Base-by-base conservation (phyloP, 495 filamentous ascomycete genomes). In the Cladorrhinum samala region DNA sequence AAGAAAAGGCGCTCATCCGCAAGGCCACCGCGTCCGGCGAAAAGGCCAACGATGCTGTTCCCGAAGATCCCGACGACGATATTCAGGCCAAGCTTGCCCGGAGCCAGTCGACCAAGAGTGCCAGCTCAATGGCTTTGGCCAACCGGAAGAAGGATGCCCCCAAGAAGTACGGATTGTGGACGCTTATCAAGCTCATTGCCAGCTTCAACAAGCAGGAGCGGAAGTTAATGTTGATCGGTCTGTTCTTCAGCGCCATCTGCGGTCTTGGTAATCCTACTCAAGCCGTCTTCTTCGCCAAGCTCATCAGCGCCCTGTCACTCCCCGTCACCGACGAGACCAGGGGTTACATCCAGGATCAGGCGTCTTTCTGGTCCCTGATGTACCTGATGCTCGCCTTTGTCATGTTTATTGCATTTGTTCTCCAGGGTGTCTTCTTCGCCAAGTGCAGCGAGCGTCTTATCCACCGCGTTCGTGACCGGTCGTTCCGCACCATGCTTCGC, bases 361-460 rank as follows among this genome's bases (percentile, higher is more conserved):
- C 82, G 39, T 82, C 93, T 56, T 97, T 96, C 68, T 98, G 93
- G 92, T 83, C 81, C 33, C 66, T 84, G 52, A 96, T 98, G 91
- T 98, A 93, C 66, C 78, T 97, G 19, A 90, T 96, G 80, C 80
- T 96, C n/a, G 93, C 87, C 14, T 66, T 95, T 42, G 78, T 83
- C 24, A 82, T 87, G 62, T 83, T 95, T 54, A 63, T 92, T 46
- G 79, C 83, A 1, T 87, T 87, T 58, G 72, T 77, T 30, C 62
- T 61, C 33, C 86, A 92, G 57, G 91, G 89, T 37, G 54, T 87
- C 21, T 25, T 64, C 3, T 94, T 96, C 53, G 91, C 88, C 6
- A 86, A 84, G 60, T 90, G 87, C 72, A 94, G 72, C 76, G 93
- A 53, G 46, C 84, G 83, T 19, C 78, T 97, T 33, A 79, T 96